Evolutionary conservation across 352 stramenopile genomes (phyloP).

Genomic region (Globisporangium middletonii): DNA sequence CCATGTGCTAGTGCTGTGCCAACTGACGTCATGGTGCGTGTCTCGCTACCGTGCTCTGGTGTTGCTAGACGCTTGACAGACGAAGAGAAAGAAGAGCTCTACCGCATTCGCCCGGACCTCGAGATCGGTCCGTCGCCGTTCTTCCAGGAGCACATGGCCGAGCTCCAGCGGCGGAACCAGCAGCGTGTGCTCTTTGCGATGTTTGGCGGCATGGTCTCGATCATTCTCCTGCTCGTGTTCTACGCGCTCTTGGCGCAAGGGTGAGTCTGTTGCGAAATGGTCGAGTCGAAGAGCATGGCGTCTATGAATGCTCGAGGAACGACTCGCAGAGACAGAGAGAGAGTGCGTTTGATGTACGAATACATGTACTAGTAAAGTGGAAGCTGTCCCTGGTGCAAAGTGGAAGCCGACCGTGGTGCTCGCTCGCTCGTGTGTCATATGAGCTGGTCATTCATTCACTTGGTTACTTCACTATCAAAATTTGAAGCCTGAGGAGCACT

Average conservation of each 20-base stretch:
- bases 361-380: background rate
- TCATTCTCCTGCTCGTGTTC: constrained; percentile 65
- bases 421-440: no score
- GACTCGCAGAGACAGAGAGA: background rate
- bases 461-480: no score
- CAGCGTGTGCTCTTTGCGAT: constrained; percentile 67
- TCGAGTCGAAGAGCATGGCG: background rate
- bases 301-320: background rate
- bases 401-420: no score
- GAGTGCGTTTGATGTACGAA: background rate
- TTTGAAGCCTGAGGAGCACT: no score
- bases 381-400: background rate
- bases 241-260: constrained; percentile 42
- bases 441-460: no score
- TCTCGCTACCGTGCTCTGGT: no score
- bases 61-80: constrained; percentile 49
- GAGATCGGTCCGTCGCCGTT: constrained; percentile 59
- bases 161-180: constrained; percentile 53
- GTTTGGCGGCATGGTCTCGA: constrained; percentile 60
- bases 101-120: constrained; percentile 74
- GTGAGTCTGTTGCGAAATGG: background rate
- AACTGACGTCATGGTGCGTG: no score
- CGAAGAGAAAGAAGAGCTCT: constrained; percentile 80
- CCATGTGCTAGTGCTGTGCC: background rate
- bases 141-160: constrained; percentile 52